Evolutionary conservation across 2,329 filamentous ascomycete species (phyloP).

Genomic region (Gyromitra esculenta): DNA sequence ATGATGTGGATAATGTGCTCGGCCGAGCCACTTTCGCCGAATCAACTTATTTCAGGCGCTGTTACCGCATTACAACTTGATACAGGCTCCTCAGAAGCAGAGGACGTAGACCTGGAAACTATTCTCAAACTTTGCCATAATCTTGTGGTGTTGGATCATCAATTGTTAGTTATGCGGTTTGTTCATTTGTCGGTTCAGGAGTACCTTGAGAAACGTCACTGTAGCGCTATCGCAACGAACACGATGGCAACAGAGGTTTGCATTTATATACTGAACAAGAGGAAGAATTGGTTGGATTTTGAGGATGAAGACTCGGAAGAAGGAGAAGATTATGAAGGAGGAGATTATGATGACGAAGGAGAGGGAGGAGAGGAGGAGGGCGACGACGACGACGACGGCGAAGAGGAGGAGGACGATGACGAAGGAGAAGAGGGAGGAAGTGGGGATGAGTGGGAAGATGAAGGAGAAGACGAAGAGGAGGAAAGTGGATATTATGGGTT

Average conservation of each 20-base stretch:
- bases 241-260: constrained; percentile 26
- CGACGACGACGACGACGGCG: too few species aligned
- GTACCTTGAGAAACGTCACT: constrained; percentile 44
- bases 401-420: background rate
- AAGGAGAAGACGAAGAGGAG: background rate
- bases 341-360: background rate
- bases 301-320: background rate
- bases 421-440: background rate
- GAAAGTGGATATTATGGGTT: background rate
- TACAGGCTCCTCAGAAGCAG: background rate
- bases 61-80: background rate
- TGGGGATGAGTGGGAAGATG: background rate
- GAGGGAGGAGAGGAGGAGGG: background rate
- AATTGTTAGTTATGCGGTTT: constrained; percentile 50
- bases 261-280: background rate
- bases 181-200: constrained; percentile 53
- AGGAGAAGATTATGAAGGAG: background rate
- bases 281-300: background rate
- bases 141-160: constrained; percentile 48
- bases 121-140: constrained; percentile 52
- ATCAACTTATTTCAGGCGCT: constrained; percentile 39
- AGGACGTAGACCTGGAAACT: background rate
- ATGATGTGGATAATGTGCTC: constrained; percentile 54
- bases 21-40: constrained; percentile 28
- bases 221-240: constrained; percentile 5